Conservation (phyloP, 805 yeast genomes). For the Ogataea naganishii region DNA sequence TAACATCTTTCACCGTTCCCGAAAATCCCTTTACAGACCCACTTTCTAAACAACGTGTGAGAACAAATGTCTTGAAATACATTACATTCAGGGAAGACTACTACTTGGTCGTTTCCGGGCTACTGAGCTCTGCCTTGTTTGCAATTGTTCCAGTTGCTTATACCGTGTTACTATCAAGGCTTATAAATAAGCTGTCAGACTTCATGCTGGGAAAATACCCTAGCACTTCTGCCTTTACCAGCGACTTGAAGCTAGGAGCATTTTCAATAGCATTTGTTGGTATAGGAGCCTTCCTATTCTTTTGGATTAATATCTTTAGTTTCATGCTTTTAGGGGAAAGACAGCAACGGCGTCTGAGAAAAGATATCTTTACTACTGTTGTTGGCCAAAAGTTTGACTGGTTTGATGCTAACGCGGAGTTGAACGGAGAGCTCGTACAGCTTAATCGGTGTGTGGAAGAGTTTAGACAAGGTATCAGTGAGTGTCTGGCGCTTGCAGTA, state of each 20-base stretch:
- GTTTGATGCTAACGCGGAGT: conserved; percentile 50
- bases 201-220: conserved; percentile 24
- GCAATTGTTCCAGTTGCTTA: conserved; percentile 53
- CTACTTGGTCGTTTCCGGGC: too few species aligned
- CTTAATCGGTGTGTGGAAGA: conserved; percentile 71
- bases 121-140: too few species aligned
- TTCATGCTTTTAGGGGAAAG: conserved; percentile 72
- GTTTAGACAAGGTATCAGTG: conserved; percentile 56
- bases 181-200: conserved; percentile 39
- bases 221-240: conserved; percentile 22
- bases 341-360: conserved; percentile 53
- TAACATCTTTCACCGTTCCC: too few species aligned
- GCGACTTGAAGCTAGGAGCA: conserved; percentile 25
- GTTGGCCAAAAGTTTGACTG: conserved; percentile 42
- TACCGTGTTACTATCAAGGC: conserved; percentile 57
- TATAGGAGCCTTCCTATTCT: conserved; percentile 30
- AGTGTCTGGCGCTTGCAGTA: conserved; percentile 48
- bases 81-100: too few species aligned
- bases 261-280: conserved; percentile 37
- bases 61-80: too few species aligned
- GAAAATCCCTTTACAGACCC: too few species aligned
- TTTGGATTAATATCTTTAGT: conserved; percentile 45
- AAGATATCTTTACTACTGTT: conserved; percentile 32
- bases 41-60: too few species aligned
- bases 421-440: conserved; percentile 59